phyloP scores from a whole-genome alignment of 1,139 yeast species.

The Oligophagozyma castellii region DNA sequence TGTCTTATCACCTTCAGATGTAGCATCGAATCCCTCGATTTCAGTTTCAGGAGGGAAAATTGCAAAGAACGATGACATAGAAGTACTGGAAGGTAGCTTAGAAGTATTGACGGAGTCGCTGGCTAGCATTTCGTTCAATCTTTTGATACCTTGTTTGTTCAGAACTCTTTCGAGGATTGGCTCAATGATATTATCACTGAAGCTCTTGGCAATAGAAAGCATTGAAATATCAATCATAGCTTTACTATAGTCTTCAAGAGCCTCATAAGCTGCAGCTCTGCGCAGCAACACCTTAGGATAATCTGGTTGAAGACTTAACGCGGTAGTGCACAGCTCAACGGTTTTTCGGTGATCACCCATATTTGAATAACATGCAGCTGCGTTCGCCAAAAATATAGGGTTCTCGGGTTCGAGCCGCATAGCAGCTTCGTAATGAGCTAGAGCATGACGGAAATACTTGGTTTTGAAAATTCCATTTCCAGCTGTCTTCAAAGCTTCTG shows the following conservation, averaged over 20 bases:
- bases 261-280: slow-evolving; percentile 79
- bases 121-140: slow-evolving; percentile 47
- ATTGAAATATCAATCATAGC: slow-evolving; percentile 91
- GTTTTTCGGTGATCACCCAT: slow-evolving; percentile 69
- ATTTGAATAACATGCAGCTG: slow-evolving; percentile 91
- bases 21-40: slow-evolving; percentile 29
- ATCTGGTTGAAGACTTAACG: slow-evolving; percentile 74
- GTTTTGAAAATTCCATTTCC: slow-evolving; percentile 73
- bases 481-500: slow-evolving; percentile 70
- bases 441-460: slow-evolving; percentile 59
- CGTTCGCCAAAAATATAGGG: slow-evolving; percentile 82
- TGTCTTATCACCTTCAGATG: slow-evolving; percentile 44
- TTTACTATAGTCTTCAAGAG: slow-evolving; percentile 60
- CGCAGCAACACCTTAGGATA: slow-evolving; percentile 78
- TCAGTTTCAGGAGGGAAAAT: slow-evolving; percentile 29
- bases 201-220: slow-evolving; percentile 61
- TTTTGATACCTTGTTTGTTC: slow-evolving; percentile 56
- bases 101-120: slow-evolving; percentile 12
- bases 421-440: slow-evolving; percentile 67
- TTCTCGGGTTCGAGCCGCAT: slow-evolving; percentile 60
- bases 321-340: slow-evolving; percentile 74
- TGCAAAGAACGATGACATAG: slow-evolving; percentile 75
- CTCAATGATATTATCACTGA: slow-evolving; percentile 67
- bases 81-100: slow-evolving; percentile 68
- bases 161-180: slow-evolving; percentile 78